These are phyloP conservation scores for Cytidiella melzeri DNA, from an alignment of 768 basidiomycete species.

Conservation along the genomic window DNA sequence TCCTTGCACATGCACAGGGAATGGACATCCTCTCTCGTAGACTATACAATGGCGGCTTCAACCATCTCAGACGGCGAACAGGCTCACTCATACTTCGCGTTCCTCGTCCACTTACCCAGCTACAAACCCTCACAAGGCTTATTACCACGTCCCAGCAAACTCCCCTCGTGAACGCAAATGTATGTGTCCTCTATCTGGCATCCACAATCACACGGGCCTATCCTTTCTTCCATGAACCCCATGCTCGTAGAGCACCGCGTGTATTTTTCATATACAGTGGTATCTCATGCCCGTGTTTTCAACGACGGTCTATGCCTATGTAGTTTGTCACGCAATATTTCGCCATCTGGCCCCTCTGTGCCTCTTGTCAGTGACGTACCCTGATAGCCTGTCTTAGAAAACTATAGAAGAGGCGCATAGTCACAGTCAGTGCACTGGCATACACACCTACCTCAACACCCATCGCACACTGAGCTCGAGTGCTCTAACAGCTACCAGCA, in stretches of 20 bases:
- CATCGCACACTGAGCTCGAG: conserved; percentile 7
- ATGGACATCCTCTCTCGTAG: conserved; percentile 23
- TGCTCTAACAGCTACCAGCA: conserved; percentile 8
- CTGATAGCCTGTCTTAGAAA: conserved; percentile 2
- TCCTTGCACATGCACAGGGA: conserved; percentile 3
- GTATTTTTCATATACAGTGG: too few species aligned
- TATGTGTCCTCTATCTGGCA: conserved; percentile 8
- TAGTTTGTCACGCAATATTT: conserved; percentile 9
- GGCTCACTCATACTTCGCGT: conserved; percentile 20
- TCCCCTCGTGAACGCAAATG: conserved; percentile 11
- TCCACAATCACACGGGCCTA: not conserved
- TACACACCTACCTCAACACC: conserved; percentile 7
- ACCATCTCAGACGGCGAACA: conserved; percentile 23
- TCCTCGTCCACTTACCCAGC: conserved; percentile 16
- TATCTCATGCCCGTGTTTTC: too few species aligned
- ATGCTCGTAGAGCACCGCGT: too few species aligned
- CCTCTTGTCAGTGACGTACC: conserved; percentile 1
- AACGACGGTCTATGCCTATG: too few species aligned
- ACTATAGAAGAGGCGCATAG: conserved; percentile 9
- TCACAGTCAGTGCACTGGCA: not conserved
- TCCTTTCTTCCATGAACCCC: not conserved
- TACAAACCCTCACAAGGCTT: conserved; percentile 12
- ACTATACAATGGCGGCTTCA: conserved; percentile 27
- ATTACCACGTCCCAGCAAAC: conserved; percentile 9
- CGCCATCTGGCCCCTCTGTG: conserved; percentile 9